Conservation (phyloP, 305 asterid genomes). For the Fraxinus angustifolia region DNA sequence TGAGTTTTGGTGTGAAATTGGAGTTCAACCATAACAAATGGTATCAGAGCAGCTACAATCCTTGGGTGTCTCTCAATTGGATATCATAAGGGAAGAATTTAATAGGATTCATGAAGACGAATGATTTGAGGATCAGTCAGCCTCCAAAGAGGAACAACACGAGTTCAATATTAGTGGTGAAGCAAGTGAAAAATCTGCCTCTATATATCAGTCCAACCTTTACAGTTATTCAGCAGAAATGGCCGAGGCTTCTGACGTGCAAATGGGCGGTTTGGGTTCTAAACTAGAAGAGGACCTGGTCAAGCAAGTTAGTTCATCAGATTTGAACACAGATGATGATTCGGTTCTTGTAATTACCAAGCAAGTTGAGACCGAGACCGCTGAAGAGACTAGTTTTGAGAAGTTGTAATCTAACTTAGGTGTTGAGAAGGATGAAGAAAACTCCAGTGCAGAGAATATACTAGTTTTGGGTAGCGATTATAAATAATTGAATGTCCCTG, state of each 20-base stretch:
- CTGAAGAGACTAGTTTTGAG: neutral
- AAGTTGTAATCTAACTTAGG: neutral
- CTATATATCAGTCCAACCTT: neutral
- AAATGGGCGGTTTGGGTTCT: neutral
- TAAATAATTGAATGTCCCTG: neutral
- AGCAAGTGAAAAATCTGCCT: neutral
- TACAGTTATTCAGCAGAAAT: neutral
- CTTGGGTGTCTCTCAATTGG: too few relatives aligned
- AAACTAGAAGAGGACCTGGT: neutral
- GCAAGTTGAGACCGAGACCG: constrained; percentile 15
- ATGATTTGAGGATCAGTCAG: too few relatives aligned
- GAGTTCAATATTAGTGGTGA: neutral
- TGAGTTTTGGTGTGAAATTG: too few relatives aligned
- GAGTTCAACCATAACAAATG: too few relatives aligned
- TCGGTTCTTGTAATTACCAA: constrained; percentile 6
- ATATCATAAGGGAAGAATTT: too few relatives aligned
- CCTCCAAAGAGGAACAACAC: too few relatives aligned
- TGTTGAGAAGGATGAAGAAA: neutral
- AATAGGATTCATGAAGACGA: too few relatives aligned
- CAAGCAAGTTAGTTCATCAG: neutral
- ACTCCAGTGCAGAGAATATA: neutral
- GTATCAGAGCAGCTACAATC: too few relatives aligned
- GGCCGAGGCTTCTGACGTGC: neutral
- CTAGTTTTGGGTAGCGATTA: neutral
- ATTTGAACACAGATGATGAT: neutral